These are phyloP conservation scores for Pythium coloratum DNA, from an alignment of 352 stramenopile genomes.

Conservation along the genomic window DNA sequence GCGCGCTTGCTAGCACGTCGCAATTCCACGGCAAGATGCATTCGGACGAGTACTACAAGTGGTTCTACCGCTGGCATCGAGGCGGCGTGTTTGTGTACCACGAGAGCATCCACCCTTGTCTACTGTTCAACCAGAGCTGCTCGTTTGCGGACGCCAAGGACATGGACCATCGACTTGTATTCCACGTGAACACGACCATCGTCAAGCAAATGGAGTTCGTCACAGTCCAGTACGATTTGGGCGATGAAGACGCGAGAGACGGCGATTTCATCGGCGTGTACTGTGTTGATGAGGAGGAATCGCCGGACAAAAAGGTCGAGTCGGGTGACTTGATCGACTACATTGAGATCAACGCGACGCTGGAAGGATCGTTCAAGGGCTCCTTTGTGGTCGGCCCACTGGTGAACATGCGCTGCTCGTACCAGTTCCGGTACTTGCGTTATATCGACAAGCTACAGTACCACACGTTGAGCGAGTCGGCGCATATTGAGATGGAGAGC, in stretches of 20 bases:
- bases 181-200: conserved; percentile 40
- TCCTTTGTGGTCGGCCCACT: conserved; percentile 39
- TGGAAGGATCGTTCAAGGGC: conserved; percentile 4
- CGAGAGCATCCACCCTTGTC: conserved; percentile 34
- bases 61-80: conserved; percentile 36
- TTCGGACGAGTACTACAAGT: conserved; percentile 16
- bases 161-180: neutral
- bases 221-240: conserved; percentile 25
- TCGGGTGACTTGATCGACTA: conserved; percentile 37
- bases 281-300: conserved; percentile 35
- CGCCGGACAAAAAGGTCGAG: neutral
- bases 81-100: conserved; percentile 40
- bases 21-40: conserved; percentile 7
- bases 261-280: conserved; percentile 42
- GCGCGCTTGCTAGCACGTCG: conserved; percentile 1
- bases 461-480: conserved; percentile 25
- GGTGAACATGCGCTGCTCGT: conserved; percentile 51
- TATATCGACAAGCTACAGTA: conserved; percentile 19
- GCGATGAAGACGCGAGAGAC: neutral
- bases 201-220: conserved; percentile 30
- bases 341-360: conserved; percentile 19
- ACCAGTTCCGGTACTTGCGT: conserved; percentile 41
- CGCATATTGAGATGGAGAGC: conserved; percentile 32
- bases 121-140: conserved; percentile 23
- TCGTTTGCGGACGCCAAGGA: conserved; percentile 18